These are phyloP conservation scores for Phytophthora parvispora DNA, from an alignment of 352 stramenopile species.

Conservation along the genomic window DNA sequence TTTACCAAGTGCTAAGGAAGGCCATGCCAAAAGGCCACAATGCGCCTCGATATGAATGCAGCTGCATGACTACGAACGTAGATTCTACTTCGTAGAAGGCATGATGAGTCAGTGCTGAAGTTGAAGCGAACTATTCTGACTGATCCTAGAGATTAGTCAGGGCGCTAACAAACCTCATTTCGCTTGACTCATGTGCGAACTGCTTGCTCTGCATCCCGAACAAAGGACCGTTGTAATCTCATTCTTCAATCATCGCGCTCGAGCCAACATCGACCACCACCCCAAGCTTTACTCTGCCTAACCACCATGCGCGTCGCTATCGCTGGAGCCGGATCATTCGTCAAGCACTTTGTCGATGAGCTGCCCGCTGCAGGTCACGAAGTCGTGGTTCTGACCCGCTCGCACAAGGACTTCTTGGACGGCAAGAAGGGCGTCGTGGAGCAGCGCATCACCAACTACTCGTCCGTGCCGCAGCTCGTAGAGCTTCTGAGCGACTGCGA, in stretches of 20 bases:
- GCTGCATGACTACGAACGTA: no score
- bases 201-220: neutral
- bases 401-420: constrained; percentile 48
- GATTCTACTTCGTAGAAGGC: no score
- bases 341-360: constrained; percentile 45
- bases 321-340: constrained; percentile 41
- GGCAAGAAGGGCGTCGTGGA: constrained; percentile 37
- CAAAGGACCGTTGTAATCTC: neutral
- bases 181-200: neutral
- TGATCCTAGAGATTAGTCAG: constrained; percentile 1
- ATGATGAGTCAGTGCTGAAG: neutral
- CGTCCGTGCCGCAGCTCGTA: constrained; percentile 23
- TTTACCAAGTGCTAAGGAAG: no score
- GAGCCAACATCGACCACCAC: constrained; percentile 1
- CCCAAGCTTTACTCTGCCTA: neutral
- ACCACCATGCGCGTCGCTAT: constrained; percentile 49
- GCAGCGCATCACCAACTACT: constrained; percentile 45
- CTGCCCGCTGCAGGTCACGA: constrained; percentile 32
- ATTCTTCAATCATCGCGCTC: constrained; percentile 26
- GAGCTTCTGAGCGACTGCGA: constrained; percentile 40
- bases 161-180: neutral
- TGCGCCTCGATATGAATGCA: no score
- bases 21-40: no score
- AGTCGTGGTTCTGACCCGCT: constrained; percentile 46
- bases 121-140: neutral